Base-by-base conservation (phyloP, 352 stramenopile genomes). In the Globisporangium spinosum region DNA sequence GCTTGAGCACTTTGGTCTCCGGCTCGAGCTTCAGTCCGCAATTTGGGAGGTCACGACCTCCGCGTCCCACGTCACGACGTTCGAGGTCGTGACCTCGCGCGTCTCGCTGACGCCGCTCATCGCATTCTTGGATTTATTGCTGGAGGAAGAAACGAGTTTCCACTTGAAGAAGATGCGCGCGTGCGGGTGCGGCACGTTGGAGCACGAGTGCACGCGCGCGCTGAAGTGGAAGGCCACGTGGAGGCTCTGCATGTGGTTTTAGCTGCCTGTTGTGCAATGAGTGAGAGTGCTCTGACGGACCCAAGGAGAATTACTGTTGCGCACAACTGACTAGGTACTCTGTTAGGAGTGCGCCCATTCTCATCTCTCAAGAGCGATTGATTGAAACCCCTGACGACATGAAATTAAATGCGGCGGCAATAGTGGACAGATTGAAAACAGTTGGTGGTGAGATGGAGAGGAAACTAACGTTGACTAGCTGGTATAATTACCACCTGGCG, bases 101-200 rank as follows among this genome's bases (percentile, higher is more conserved):
- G 58, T 61, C 27, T 74, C 68, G n/a, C 70, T 73, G 17, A 62
- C 17, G 15, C 47, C 65, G 45, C 34, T 32, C 3, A 64, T 43
- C 8, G 0, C 8, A 32, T 25, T 32, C 10, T 22, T 27, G 20
- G 2, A 6, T 15, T 40, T 27, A 1, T 6, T 40, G 17, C 2
- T 10, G 10, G 6, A 40, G 17, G 6, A 10, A 7, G 5, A 40
- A 20, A 45, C 27, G 20, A 79, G 53, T 58, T 77, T 80, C 71
- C 69, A 80, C 51, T 78, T 80, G 63, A 73, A 80, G 62, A 74
- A 77, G 34, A 81, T 68, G n/a, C 73, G 65, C 15, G 69, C 61
- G 45, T 71, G 64, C 9, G 69, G 68, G 27, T 76, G 59, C 0
- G 76, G 72, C 22, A 83, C 72, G 62, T 79, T 80, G 55, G 67